Base-by-base conservation (phyloP, 139 green algal species). In the Tetradesmus lagerheimii region DNA sequence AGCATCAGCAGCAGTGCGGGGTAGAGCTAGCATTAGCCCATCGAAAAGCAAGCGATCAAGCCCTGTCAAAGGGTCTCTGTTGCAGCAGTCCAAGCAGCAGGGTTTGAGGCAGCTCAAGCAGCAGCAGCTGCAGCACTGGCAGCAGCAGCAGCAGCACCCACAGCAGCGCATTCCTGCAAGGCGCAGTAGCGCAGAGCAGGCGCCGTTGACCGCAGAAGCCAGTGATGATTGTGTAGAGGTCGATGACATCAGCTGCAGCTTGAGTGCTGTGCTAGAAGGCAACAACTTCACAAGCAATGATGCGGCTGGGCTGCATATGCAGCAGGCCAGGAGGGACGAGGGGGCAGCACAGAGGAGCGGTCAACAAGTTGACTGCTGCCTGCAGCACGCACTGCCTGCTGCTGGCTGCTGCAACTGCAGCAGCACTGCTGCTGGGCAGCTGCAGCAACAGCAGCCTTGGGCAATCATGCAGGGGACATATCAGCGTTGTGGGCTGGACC, bases 241-340 rank as follows among this genome's bases (percentile, higher is more conserved):
- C 20, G 79, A 85, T 34, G 79, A 85, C 35, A 85, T 85, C 79
- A 85, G 79, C 43, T 85, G 79, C 41, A 85, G 79, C 41, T 38
- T 67, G 11, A 85, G 79, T 66, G 79, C 41, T 6, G 41, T 85
- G 31, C 39, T 67, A 27, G 41, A 67, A 71, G 20, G 4, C 34
- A 29, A 43, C 77, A 83, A 38, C 77, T 50, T 34, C 11, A n/a
- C 35, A 12, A 29, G 16, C 76, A n/a, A 20, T 16, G 18, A 29
- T 31, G 20, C 20, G 16, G 57, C 20, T 31, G 20, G 2, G 20
- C 20, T 8, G n/a, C 57, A 31, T 9, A 71, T 71, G 57, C 25
- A n/a, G 5, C 15, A 71, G 1, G 57, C 57, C 23, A 71, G 77
- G 23, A 0, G 29, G 1, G 1, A 4, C 39, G 62, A 83, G 18